phyloP scores from a whole-genome alignment of 169 alveolate genomes.

The Plasmodium knowlesi region DNA sequence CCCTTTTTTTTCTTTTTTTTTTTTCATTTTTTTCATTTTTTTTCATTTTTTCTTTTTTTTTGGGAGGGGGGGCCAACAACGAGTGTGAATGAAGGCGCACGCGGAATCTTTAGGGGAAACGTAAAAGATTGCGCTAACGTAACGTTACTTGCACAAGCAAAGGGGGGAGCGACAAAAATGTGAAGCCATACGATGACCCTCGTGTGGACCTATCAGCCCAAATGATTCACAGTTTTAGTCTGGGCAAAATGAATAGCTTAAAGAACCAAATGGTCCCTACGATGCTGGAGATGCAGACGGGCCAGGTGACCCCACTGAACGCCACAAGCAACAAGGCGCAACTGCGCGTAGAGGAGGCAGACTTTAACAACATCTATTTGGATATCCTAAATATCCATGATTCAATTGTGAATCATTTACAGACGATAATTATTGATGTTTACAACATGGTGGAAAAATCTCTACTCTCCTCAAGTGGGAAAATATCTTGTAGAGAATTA shows the following conservation, averaged over 20 bases:
- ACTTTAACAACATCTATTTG: slow-evolving; percentile 32
- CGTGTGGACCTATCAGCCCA: neutral
- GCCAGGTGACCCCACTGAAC: slow-evolving; percentile 14
- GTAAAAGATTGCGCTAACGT: neutral
- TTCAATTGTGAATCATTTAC: slow-evolving; percentile 50
- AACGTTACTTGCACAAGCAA: neutral
- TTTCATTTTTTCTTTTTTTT: no score
- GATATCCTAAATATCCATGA: slow-evolving; percentile 61
- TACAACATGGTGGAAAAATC: slow-evolving; percentile 16
- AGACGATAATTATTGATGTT: slow-evolving; percentile 28
- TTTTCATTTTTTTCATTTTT: no score
- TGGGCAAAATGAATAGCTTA: neutral
- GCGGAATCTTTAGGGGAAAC: neutral
- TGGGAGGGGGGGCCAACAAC: neutral
- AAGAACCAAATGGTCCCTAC: neutral
- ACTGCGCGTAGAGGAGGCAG: slow-evolving; percentile 16
- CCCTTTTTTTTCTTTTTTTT: no score
- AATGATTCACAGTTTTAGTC: neutral
- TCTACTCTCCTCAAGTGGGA: neutral
- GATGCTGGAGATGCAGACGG: neutral
- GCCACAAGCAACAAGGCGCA: slow-evolving; percentile 10
- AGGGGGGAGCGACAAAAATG: neutral
- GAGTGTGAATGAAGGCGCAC: neutral
- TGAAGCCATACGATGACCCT: neutral
- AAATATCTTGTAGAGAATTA: neutral